Evolutionary conservation across 1,284 basidiomycete genomes (phyloP).

Genomic region (Ustilago loliicola): DNA sequence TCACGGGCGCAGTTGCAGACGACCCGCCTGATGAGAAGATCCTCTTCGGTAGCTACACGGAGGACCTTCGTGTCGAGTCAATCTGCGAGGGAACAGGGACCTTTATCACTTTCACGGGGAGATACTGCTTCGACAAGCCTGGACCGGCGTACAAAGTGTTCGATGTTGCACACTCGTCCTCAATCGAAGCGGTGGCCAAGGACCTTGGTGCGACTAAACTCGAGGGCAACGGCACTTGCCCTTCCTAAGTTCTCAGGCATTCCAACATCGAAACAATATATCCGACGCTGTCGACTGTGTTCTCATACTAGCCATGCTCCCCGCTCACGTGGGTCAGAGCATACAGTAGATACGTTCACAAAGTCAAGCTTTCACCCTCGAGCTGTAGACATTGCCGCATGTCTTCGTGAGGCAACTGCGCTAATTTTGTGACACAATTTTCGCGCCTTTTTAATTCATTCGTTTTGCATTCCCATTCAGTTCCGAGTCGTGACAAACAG

Average conservation of each 20-base stretch:
- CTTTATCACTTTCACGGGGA: conserved; percentile 33
- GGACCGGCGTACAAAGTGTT: conserved; percentile 38
- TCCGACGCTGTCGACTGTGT: too few species aligned
- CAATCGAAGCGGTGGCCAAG: conserved; percentile 32
- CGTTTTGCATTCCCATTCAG: too few species aligned
- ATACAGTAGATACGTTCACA: too few species aligned
- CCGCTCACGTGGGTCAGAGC: not conserved
- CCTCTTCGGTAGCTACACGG: conserved; percentile 38
- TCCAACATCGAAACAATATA: not conserved
- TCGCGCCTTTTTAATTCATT: too few species aligned
- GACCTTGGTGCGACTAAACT: conserved; percentile 28
- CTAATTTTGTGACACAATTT: too few species aligned
- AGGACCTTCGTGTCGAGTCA: conserved; percentile 34
- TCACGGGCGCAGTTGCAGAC: conserved; percentile 36
- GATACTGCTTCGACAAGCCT: conserved; percentile 42
- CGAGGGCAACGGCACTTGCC: conserved; percentile 34
- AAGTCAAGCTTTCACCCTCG: too few species aligned
- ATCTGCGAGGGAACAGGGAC: conserved; percentile 31
- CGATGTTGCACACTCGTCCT: conserved; percentile 27
- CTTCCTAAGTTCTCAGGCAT: not conserved
- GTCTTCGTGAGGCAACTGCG: too few species aligned
- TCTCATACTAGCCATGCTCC: not conserved
- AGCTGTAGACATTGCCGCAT: too few species aligned
- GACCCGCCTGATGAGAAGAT: conserved; percentile 29
- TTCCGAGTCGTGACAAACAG: too few species aligned